Conservation (phyloP, 2,329 filamentous ascomycete genomes). For the Fusarium dimerum region DNA sequence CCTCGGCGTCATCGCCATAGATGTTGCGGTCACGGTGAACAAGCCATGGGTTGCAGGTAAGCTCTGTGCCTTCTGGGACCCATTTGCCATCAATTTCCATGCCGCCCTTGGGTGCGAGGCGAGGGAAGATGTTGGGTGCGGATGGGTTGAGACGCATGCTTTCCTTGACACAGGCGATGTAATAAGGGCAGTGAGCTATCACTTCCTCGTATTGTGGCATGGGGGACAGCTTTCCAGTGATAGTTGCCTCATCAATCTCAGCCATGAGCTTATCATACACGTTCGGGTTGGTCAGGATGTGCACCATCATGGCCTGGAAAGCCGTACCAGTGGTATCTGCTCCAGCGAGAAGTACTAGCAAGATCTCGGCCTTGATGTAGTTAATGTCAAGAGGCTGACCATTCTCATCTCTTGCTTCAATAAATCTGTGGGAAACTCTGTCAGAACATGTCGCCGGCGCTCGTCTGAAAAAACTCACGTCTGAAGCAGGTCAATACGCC, state of each 20-base stretch:
- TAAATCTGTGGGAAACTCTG: constrained; percentile 3
- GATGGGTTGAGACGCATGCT: constrained; percentile 52
- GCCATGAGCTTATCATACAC: constrained; percentile 23
- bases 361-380: constrained; percentile 25
- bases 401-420: constrained; percentile 15
- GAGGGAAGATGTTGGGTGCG: constrained; percentile 49
- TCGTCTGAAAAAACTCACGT: constrained; percentile 31
- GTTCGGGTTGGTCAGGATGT: constrained; percentile 13
- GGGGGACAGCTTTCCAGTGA: constrained; percentile 40
- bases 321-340: constrained; percentile 51
- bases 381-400: constrained; percentile 12
- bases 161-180: constrained; percentile 56
- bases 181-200: constrained; percentile 40
- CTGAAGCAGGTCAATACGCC: constrained; percentile 51
- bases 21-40: constrained; percentile 33
- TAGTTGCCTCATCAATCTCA: constrained; percentile 23
- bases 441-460: not conserved
- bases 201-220: constrained; percentile 31
- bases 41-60: constrained; percentile 41
- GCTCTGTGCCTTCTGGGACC: constrained; percentile 34
- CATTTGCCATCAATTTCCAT: constrained; percentile 38
- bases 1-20: constrained; percentile 34
- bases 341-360: constrained; percentile 35
- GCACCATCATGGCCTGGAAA: constrained; percentile 43
- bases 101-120: constrained; percentile 48